phyloP scores from a whole-genome alignment of 2,329 filamentous ascomycete species.

The Aspergillus candidus region DNA sequence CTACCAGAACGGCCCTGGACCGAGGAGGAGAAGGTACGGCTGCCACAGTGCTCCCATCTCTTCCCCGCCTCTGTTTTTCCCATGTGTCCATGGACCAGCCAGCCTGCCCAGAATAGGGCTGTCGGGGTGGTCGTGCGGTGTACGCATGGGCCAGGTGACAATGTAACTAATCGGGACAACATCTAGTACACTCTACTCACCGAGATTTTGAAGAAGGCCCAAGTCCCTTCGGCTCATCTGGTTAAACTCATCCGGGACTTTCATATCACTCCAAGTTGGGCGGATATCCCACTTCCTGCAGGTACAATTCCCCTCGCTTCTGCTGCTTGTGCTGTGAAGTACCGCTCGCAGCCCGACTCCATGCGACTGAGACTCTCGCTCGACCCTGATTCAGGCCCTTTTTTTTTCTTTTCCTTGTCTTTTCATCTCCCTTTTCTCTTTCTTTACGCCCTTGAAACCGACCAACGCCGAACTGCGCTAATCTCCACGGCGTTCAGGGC shows the following conservation, averaged over 20 bases:
- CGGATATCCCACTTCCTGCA: slow-evolving; percentile 39
- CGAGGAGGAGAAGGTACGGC: slow-evolving; percentile 42
- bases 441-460: neutral
- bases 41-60: neutral
- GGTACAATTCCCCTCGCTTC: slow-evolving; percentile 26
- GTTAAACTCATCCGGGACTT: slow-evolving; percentile 35
- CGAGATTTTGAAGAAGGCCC: slow-evolving; percentile 38
- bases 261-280: slow-evolving; percentile 33
- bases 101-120: too few relatives aligned
- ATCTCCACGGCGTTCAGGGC: slow-evolving; percentile 23
- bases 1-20: slow-evolving; percentile 39
- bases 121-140: too few relatives aligned
- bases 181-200: slow-evolving; percentile 37
- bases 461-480: slow-evolving; percentile 5
- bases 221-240: slow-evolving; percentile 32
- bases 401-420: slow-evolving; percentile 5
- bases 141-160: neutral
- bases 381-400: neutral
- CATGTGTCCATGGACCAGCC: too few relatives aligned
- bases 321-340: too few relatives aligned
- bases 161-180: neutral
- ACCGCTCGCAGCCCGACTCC: too few relatives aligned
- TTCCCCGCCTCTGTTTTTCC: neutral
- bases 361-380: too few relatives aligned
- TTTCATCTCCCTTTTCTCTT: neutral